Conservation (phyloP, 148 eudicot genomes). For the Beta vulgaris region DNA sequence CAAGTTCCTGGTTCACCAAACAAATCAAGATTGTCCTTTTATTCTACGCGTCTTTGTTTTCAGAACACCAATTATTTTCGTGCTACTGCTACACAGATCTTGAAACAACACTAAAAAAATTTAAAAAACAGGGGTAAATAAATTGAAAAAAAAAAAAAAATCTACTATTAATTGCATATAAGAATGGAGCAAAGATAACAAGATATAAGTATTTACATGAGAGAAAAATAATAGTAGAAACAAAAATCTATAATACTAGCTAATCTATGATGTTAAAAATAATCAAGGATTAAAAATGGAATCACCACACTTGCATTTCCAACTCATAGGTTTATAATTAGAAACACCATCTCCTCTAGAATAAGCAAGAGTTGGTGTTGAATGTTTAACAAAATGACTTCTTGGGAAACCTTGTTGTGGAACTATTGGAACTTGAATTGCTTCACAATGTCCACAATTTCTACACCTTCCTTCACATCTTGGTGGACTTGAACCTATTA, state of each 20-base stretch:
- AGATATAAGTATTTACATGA: neutral
- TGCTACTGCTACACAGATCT: too few relatives aligned
- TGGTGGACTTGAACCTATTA: conserved; percentile 93
- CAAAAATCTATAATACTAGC: too few relatives aligned
- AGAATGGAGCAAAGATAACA: neutral
- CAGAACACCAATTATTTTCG: too few relatives aligned
- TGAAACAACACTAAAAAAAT: neutral
- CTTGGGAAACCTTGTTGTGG: conserved; percentile 33
- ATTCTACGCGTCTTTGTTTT: too few relatives aligned
- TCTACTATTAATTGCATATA: too few relatives aligned
- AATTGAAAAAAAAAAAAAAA: neutral
- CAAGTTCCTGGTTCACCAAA: too few relatives aligned
- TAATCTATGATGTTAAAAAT: too few relatives aligned
- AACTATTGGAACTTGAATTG: conserved; percentile 76
- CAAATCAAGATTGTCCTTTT: too few relatives aligned
- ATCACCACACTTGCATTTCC: conserved; percentile 91
- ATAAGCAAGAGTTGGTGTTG: conserved; percentile 25
- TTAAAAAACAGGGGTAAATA: neutral
- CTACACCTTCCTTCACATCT: conserved; percentile 64
- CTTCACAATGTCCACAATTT: conserved; percentile 61
- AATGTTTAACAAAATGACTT: conserved; percentile 18
- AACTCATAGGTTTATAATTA: conserved; percentile 81
- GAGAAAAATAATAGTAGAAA: neutral
- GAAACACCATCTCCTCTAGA: conserved; percentile 62
- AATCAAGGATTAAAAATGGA: conserved; percentile 65